Conservation (phyloP, 2,329 filamentous ascomycete genomes). For the Aspergillus felis region DNA sequence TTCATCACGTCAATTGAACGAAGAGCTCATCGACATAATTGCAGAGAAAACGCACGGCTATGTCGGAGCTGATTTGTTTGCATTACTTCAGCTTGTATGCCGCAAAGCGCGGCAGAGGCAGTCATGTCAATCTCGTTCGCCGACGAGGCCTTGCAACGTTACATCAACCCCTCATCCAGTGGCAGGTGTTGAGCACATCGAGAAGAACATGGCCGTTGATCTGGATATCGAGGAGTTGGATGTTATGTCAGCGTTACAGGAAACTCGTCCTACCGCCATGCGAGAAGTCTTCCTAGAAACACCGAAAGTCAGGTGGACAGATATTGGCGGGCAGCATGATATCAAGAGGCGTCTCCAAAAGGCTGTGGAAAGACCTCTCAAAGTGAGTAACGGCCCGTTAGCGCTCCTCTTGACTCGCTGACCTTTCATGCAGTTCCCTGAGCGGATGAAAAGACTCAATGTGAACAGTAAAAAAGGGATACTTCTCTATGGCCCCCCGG, state of each 20-base stretch:
- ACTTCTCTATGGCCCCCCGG: slow-evolving; percentile 85
- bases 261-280: slow-evolving; percentile 79
- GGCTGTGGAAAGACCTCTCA: slow-evolving; percentile 57
- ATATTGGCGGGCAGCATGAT: slow-evolving; percentile 79
- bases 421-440: slow-evolving; percentile 39
- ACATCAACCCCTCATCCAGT: not conserved
- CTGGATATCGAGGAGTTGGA: slow-evolving; percentile 34
- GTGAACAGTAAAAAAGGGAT: slow-evolving; percentile 71
- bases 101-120: slow-evolving; percentile 36
- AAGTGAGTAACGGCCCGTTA: slow-evolving; percentile 32
- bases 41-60: slow-evolving; percentile 81
- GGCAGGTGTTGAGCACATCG: not conserved
- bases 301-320: slow-evolving; percentile 77
- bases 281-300: slow-evolving; percentile 85
- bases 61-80: slow-evolving; percentile 71
- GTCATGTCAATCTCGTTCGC: slow-evolving; percentile 10
- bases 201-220: slow-evolving; percentile 16
- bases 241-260: slow-evolving; percentile 54
- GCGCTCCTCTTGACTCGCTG: not conserved
- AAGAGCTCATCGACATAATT: slow-evolving; percentile 56
- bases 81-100: slow-evolving; percentile 56
- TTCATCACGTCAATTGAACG: slow-evolving; percentile 47
- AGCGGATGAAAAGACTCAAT: slow-evolving; percentile 48
- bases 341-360: slow-evolving; percentile 66
- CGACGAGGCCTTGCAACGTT: not conserved